Conservation (phyloP, 2,329 filamentous ascomycete species). For the Phoma sp. region DNA sequence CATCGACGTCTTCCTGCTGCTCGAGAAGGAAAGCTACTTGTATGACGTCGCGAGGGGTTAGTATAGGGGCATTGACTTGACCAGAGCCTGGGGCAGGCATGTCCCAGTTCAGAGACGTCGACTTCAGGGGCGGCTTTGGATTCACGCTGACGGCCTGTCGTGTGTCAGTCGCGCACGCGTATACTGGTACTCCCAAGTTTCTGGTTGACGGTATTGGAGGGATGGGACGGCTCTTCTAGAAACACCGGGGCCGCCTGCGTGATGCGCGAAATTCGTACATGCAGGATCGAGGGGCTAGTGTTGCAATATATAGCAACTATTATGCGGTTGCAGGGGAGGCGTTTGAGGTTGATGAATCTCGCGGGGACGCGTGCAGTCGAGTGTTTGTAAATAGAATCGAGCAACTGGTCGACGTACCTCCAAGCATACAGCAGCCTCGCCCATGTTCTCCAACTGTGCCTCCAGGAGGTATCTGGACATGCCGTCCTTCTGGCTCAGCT, state of each 20-base stretch:
- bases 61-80: constrained; percentile 51
- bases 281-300: constrained; percentile 20
- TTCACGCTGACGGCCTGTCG: constrained; percentile 52
- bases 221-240: constrained; percentile 11
- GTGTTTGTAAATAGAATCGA: constrained; percentile 8
- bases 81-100: constrained; percentile 43
- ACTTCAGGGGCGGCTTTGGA: constrained; percentile 60
- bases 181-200: neutral
- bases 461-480: constrained; percentile 75
- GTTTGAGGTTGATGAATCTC: constrained; percentile 21
- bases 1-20: constrained; percentile 57
- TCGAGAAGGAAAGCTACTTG: constrained; percentile 70
- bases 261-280: constrained; percentile 13
- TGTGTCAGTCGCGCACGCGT: constrained; percentile 11
- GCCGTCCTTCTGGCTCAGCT: constrained; percentile 57
- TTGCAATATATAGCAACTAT: constrained; percentile 5
- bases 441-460: constrained; percentile 94
- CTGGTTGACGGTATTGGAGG: constrained; percentile 4
- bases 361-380: neutral
- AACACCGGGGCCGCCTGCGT: constrained; percentile 19
- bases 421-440: constrained; percentile 80
- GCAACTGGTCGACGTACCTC: constrained; percentile 58
- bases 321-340: constrained; percentile 4
- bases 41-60: constrained; percentile 68
- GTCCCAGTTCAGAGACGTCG: constrained; percentile 63